Percentiles rank a stretch among this genome's conserved stretches.
These are phyloP conservation scores for Paspalum vaginatum DNA, from an alignment of 176 grass and related monocot genomes.

Conservation along the genomic window DNA sequence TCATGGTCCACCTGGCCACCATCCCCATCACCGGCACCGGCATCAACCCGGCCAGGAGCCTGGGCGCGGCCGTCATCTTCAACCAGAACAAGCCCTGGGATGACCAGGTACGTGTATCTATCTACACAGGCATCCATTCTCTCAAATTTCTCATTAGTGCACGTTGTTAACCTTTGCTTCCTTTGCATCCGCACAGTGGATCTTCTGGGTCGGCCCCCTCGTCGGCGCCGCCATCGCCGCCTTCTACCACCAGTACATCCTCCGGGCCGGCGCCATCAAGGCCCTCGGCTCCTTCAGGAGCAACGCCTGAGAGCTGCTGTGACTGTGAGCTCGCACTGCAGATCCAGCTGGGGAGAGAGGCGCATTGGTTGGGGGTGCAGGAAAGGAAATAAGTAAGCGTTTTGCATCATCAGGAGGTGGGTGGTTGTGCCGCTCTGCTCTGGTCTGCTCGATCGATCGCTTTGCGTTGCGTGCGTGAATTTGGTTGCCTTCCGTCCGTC, in stretches of 20 bases:
- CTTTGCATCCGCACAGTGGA: constrained; percentile 48
- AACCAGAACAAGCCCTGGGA: constrained; percentile 75
- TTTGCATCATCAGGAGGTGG: too few species aligned
- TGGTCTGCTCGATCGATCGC: too few species aligned
- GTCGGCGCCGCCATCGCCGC: constrained; percentile 52
- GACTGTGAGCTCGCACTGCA: too few species aligned
- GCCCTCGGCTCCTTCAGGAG: constrained; percentile 75
- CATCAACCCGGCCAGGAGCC: constrained; percentile 86
- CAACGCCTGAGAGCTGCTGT: constrained; percentile 40
- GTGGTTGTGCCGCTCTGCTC: too few species aligned
- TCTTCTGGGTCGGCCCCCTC: constrained; percentile 67
- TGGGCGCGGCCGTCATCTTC: constrained; percentile 75
- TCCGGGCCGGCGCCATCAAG: constrained; percentile 67
- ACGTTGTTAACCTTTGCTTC: too few species aligned
- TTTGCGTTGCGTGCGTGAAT: too few species aligned
- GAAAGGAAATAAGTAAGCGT: too few species aligned
- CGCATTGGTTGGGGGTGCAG: too few species aligned
- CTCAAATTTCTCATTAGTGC: too few species aligned
- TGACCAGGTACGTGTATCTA: constrained; percentile 68
- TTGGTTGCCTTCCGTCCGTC: too few species aligned
- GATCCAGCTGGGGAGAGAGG: too few species aligned
- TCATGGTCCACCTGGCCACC: constrained; percentile 92
- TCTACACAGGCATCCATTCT: too few species aligned
- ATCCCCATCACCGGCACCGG: constrained; percentile 92
- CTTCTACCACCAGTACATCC: constrained; percentile 70